A percentile compares a stretch with the other conserved stretches of the same genome.
Conservation (phyloP, 1,284 basidiomycete species). For the Pseudozyma tsukubaensis region DNA sequence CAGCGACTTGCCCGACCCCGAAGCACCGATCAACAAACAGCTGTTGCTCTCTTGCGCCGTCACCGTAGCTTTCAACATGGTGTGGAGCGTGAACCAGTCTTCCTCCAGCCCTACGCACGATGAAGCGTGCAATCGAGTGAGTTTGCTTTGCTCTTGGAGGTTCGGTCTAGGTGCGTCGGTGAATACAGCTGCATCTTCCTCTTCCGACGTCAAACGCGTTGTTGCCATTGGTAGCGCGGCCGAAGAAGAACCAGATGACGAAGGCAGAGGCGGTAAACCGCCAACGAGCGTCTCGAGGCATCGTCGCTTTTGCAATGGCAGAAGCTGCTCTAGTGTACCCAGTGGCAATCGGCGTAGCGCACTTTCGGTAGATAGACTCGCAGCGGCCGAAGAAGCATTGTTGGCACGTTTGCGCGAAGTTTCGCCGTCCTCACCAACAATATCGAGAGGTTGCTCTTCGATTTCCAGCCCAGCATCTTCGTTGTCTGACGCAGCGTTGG, state of each 20-base stretch:
- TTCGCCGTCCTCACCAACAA: not conserved
- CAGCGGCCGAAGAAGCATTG: not conserved
- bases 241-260: not conserved
- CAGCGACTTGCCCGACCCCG: conserved; percentile 56
- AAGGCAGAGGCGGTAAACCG: conserved; percentile 11
- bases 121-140: conserved; percentile 12
- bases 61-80: conserved; percentile 49
- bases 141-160: not conserved
- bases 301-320: conserved; percentile 25
- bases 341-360: conserved; percentile 16
- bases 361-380: conserved; percentile 9
- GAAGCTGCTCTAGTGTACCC: conserved; percentile 6
- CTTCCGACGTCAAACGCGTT: not conserved
- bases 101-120: conserved; percentile 55
- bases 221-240: not conserved
- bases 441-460: conserved; percentile 18
- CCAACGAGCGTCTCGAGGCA: conserved; percentile 35
- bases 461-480: conserved; percentile 12
- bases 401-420: conserved; percentile 15
- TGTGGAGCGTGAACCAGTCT: conserved; percentile 51
- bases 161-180: not conserved
- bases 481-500: conserved; percentile 6
- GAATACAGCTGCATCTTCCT: conserved; percentile 22
- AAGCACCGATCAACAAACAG: conserved; percentile 58
- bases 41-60: conserved; percentile 61